A percentile compares a stretch with the other conserved stretches of the same genome.
Evolutionary conservation across 2,329 filamentous ascomycete genomes (phyloP).

Genomic region (Alternaria burnsii): DNA sequence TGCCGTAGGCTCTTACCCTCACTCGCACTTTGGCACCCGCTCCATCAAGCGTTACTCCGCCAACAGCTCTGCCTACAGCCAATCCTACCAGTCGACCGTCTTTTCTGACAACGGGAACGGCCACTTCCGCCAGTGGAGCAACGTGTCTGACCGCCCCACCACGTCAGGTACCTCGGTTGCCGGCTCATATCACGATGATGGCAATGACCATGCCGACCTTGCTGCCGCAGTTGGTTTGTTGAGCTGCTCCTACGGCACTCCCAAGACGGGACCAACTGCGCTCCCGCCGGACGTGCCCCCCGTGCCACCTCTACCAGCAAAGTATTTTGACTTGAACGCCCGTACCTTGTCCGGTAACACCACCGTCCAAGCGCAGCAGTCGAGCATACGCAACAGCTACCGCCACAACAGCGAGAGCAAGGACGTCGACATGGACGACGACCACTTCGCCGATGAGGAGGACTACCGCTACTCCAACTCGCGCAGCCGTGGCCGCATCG

Average conservation of each 20-base stretch:
- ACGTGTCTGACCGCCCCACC: conserved; percentile 74
- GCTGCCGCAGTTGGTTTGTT: conserved; percentile 90
- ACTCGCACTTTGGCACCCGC: conserved; percentile 45
- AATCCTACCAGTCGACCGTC: conserved; percentile 81
- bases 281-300: conserved; percentile 80
- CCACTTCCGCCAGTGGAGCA: conserved; percentile 73
- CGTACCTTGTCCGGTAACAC: conserved; percentile 65
- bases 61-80: conserved; percentile 66
- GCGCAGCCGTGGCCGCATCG: conserved; percentile 67
- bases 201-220: conserved; percentile 76
- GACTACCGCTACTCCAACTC: conserved; percentile 62
- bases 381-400: conserved; percentile 69
- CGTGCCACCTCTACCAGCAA: conserved; percentile 84
- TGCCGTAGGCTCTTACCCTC: conserved; percentile 58
- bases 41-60: conserved; percentile 57
- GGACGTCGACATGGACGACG: conserved; percentile 63
- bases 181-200: conserved; percentile 75
- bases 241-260: conserved; percentile 89
- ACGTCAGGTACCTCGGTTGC: conserved; percentile 69
- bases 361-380: conserved; percentile 65
- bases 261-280: conserved; percentile 69
- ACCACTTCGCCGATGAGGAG: conserved; percentile 71
- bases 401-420: conserved; percentile 56
- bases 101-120: conserved; percentile 64
- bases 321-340: conserved; percentile 70